Percentiles rank a stretch among this genome's conserved stretches.
phyloP scores from a whole-genome alignment of 208 protist species.

The Crithidia thermophila region DNA sequence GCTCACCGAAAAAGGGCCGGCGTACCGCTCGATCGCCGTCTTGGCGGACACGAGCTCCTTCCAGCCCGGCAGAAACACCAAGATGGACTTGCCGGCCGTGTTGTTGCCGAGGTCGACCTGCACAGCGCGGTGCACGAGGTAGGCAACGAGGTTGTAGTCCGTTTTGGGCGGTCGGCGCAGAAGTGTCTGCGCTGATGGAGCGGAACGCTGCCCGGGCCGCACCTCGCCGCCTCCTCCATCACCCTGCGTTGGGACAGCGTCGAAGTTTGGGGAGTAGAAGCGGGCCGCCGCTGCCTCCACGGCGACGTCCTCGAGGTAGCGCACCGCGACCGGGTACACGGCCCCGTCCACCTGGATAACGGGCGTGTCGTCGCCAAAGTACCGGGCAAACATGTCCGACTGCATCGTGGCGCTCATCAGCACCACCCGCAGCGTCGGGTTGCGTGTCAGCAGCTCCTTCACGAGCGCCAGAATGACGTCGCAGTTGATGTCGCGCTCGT shows the following conservation, averaged over 20 bases:
- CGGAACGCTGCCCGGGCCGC: neutral
- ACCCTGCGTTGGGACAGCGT: constrained; percentile 13
- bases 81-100: constrained; percentile 91
- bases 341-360: constrained; percentile 78
- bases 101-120: constrained; percentile 47
- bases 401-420: constrained; percentile 99
- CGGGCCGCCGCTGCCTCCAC: constrained; percentile 2
- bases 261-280: constrained; percentile 65
- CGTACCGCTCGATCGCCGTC: constrained; percentile 60
- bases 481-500: constrained; percentile 99
- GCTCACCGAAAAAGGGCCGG: constrained; percentile 4
- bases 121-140: constrained; percentile 60
- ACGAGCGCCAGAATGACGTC: constrained; percentile 98
- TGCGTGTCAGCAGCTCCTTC: constrained; percentile 80
- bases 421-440: constrained; percentile 94
- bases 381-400: constrained; percentile 96
- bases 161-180: constrained; percentile 44
- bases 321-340: constrained; percentile 70
- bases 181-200: constrained; percentile 6
- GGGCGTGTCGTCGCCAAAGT: constrained; percentile 87
- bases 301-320: constrained; percentile 76
- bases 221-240: neutral
- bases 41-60: constrained; percentile 94
- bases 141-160: constrained; percentile 84
- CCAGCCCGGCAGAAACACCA: constrained; percentile 99